Conservation (phyloP, 1,284 basidiomycete genomes). For the Ustilago shanxiensis region DNA sequence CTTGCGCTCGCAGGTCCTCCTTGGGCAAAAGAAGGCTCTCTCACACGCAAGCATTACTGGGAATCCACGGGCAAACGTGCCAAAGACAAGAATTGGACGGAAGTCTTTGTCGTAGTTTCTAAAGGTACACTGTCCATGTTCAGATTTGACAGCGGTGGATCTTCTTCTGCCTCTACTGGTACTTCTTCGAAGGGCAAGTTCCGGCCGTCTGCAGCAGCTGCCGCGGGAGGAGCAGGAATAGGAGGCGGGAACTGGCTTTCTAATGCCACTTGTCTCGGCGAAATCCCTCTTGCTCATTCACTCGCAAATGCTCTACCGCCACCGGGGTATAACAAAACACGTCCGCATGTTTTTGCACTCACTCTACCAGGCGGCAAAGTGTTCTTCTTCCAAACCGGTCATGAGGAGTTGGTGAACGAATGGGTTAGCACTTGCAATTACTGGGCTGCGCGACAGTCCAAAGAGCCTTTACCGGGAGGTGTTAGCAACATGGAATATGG, state of each 20-base stretch:
- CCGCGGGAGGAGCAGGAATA: conserved; percentile 72
- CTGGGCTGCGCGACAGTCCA: conserved; percentile 93
- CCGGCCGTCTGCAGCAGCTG: conserved; percentile 4
- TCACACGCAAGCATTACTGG: conserved; percentile 93
- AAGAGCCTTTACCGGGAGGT: conserved; percentile 91
- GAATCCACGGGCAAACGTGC: conserved; percentile 84
- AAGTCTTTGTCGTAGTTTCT: conserved; percentile 94
- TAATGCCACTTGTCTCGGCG: conserved; percentile 85
- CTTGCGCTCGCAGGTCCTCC: conserved; percentile 92
- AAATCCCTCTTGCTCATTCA: conserved; percentile 85
- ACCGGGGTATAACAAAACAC: conserved; percentile 88
- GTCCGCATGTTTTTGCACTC: conserved; percentile 95
- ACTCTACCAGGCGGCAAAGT: conserved; percentile 88
- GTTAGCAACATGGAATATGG: conserved; percentile 99
- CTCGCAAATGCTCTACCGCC: conserved; percentile 87
- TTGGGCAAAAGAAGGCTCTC: conserved; percentile 98
- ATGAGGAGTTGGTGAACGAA: conserved; percentile 94
- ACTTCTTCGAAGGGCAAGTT: conserved; percentile 7
- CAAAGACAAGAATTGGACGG: conserved; percentile 85
- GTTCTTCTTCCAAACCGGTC: conserved; percentile 97
- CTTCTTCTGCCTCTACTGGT: conserved; percentile 8
- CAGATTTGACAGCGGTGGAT: conserved; percentile 54
- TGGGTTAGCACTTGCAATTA: conserved; percentile 99
- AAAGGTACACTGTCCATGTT: conserved; percentile 96
- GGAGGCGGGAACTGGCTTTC: conserved; percentile 97